phyloP scores from a whole-genome alignment of 2,329 filamentous ascomycete species.

The Oidium heveae region DNA sequence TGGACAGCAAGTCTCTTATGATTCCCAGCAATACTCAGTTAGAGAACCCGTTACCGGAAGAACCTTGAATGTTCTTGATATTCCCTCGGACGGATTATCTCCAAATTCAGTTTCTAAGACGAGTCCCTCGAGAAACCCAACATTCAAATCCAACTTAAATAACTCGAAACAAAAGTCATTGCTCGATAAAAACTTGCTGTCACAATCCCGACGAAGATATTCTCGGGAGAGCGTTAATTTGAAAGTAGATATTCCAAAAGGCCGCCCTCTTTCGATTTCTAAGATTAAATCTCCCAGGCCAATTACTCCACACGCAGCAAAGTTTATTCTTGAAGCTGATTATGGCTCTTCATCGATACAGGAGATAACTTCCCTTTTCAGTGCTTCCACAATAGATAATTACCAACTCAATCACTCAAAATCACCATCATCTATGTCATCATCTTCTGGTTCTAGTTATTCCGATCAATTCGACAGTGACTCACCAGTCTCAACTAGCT shows the following conservation, averaged over 20 bases:
- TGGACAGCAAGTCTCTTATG: slow-evolving; percentile 93
- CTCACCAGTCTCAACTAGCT: slow-evolving; percentile 29
- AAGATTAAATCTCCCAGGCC: slow-evolving; percentile 84
- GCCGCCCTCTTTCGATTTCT: slow-evolving; percentile 65
- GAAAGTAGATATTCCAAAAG: slow-evolving; percentile 52
- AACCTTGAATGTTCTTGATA: slow-evolving; percentile 91
- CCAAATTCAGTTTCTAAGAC: slow-evolving; percentile 19
- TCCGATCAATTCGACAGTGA: slow-evolving; percentile 51
- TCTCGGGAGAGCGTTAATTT: slow-evolving; percentile 21
- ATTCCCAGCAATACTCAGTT: slow-evolving; percentile 70
- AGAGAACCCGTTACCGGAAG: slow-evolving; percentile 92
- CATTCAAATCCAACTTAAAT: slow-evolving; percentile 7
- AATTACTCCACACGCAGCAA: slow-evolving; percentile 64
- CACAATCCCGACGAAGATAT: slow-evolving; percentile 18
- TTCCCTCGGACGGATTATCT: slow-evolving; percentile 32
- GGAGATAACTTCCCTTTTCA: slow-evolving; percentile 55
- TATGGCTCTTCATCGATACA: slow-evolving; percentile 53
- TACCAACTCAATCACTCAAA: slow-evolving; percentile 23
- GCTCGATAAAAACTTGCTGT: slow-evolving; percentile 18
- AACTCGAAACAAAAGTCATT: slow-evolving; percentile 18
- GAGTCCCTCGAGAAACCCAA: slow-evolving; percentile 18
- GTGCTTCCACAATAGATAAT: slow-evolving; percentile 27
- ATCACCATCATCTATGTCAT: slow-evolving; percentile 29
- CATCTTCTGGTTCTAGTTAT: slow-evolving; percentile 44
- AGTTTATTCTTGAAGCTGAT: slow-evolving; percentile 61